These are phyloP conservation scores for Taiwanofungus camphoratus DNA, from an alignment of 1,284 basidiomycete species.

Conservation along the genomic window DNA sequence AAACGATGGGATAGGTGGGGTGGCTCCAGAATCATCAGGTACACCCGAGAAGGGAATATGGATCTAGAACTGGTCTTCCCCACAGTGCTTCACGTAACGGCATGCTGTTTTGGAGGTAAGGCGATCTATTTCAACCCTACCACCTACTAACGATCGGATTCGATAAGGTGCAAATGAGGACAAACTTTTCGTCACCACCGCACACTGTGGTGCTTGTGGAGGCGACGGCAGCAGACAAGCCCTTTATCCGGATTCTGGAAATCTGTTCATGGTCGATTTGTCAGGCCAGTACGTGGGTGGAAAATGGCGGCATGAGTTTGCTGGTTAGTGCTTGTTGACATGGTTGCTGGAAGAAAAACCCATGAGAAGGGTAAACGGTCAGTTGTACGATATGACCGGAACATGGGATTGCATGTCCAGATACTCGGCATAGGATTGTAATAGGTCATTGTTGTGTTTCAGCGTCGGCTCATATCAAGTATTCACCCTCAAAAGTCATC, in stretches of 20 bases:
- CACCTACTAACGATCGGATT: neutral
- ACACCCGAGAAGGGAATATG: slow-evolving; percentile 42
- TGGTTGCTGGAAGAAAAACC: too few species aligned
- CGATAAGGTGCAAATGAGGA: slow-evolving; percentile 51
- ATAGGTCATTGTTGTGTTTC: too few species aligned
- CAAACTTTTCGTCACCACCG: slow-evolving; percentile 61
- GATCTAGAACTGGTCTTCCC: slow-evolving; percentile 55
- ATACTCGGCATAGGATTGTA: too few species aligned
- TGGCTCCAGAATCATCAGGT: slow-evolving; percentile 53
- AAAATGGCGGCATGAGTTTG: slow-evolving; percentile 34
- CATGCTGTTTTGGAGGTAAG: slow-evolving; percentile 65
- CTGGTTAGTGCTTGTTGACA: slow-evolving; percentile 21
- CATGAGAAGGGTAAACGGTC: too few species aligned
- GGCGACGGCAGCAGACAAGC: slow-evolving; percentile 45
- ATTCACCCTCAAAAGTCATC: too few species aligned
- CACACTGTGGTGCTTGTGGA: slow-evolving; percentile 53
- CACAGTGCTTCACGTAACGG: slow-evolving; percentile 53
- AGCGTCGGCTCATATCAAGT: too few species aligned
- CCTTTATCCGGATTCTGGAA: slow-evolving; percentile 56
- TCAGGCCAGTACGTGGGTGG: slow-evolving; percentile 46
- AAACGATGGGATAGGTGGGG: slow-evolving; percentile 43
- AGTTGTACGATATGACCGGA: too few species aligned
- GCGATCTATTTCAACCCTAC: neutral
- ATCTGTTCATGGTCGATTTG: slow-evolving; percentile 58
- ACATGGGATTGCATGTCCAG: too few species aligned